Conservation (phyloP, 176 grass and related monocot genomes). For the Pharus latifolius region DNA sequence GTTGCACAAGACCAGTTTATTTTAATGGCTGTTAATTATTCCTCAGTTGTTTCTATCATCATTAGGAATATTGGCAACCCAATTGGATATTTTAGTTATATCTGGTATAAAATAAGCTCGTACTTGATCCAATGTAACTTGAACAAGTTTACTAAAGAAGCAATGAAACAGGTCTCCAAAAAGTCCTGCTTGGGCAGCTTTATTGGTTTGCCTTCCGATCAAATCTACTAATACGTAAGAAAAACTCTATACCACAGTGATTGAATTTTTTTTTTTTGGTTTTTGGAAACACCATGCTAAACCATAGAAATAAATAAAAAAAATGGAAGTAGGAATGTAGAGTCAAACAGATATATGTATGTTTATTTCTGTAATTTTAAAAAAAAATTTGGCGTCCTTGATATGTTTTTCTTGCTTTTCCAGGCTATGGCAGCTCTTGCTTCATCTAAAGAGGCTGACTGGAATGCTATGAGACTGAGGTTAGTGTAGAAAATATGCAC, state of each 20-base stretch:
- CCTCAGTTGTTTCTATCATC: background rate
- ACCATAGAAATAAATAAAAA: background rate
- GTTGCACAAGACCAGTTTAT: background rate
- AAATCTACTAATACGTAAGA: background rate
- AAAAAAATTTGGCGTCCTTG: background rate
- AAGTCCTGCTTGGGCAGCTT: background rate
- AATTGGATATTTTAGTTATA: background rate
- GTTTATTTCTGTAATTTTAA: background rate
- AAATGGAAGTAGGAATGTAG: background rate
- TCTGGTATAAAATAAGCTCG: background rate
- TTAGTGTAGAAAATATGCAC: constrained; percentile 17
- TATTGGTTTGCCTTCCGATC: background rate
- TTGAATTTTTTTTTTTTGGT: too few species aligned
- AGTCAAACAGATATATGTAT: background rate
- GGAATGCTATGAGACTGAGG: constrained; percentile 81
- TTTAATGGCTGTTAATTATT: background rate
- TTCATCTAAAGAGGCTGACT: constrained; percentile 86
- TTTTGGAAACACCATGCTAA: background rate
- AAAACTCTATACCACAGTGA: background rate
- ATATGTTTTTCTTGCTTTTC: constrained; percentile 6
- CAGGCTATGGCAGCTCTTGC: constrained; percentile 99
- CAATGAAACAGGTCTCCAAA: background rate
- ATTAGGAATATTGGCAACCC: background rate
- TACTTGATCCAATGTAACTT: background rate
- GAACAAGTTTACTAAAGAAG: background rate